Percentiles rank a stretch among this genome's conserved stretches.
Conservation (phyloP, 306 rosid species). For the Potentilla sterilis region DNA sequence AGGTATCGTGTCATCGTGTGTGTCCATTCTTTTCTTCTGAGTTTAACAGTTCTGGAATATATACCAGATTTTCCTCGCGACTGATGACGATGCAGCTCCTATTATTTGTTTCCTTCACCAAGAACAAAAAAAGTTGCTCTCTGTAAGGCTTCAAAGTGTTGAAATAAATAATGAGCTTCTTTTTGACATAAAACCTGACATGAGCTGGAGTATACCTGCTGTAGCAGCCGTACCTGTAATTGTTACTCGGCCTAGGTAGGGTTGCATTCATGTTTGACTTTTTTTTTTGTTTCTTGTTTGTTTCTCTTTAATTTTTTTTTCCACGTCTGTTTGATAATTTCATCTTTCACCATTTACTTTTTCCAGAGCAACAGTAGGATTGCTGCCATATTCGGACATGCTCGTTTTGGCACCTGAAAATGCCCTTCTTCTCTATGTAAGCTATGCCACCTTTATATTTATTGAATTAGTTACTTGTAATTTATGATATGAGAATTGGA, state of each 20-base stretch:
- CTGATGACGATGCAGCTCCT: slow-evolving; percentile 78
- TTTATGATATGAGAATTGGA: slow-evolving; percentile 7
- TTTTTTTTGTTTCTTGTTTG: not conserved
- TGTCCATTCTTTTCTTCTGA: slow-evolving; percentile 21
- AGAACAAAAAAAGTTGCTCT: slow-evolving; percentile 78
- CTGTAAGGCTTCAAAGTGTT: slow-evolving; percentile 76
- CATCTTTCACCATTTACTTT: slow-evolving; percentile 26
- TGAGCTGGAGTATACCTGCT: slow-evolving; percentile 95
- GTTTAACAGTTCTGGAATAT: slow-evolving; percentile 31
- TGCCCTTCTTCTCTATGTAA: slow-evolving; percentile 86
- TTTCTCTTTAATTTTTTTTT: not conserved
- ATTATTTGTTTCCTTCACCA: slow-evolving; percentile 87
- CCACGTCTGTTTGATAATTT: slow-evolving; percentile 14
- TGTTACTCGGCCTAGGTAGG: slow-evolving; percentile 85
- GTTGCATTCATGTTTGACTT: not conserved
- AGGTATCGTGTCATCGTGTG: not conserved
- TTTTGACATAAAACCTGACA: slow-evolving; percentile 82
- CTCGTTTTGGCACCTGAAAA: slow-evolving; percentile 81
- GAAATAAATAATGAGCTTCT: slow-evolving; percentile 84
- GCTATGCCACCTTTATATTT: slow-evolving; percentile 31
- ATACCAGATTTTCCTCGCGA: slow-evolving; percentile 78
- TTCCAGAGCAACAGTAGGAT: slow-evolving; percentile 72
- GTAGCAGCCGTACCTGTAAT: slow-evolving; percentile 82
- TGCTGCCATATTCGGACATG: slow-evolving; percentile 73
- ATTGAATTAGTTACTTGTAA: slow-evolving; percentile 5